phyloP scores from a whole-genome alignment of 2,329 filamentous ascomycete genomes.

The Rutstroemia sp. region DNA sequence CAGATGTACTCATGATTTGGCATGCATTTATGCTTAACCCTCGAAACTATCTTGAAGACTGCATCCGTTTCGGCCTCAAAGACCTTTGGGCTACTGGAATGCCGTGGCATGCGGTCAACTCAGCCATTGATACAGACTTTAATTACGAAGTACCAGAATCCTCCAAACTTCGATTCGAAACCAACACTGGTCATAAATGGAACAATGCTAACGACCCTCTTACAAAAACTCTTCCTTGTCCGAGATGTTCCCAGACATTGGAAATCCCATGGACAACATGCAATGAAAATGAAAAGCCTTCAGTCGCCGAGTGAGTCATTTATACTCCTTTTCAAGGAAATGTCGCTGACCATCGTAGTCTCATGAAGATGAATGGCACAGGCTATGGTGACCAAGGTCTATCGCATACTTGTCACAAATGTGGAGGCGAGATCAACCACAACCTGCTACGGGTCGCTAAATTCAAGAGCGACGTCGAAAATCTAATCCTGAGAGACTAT shows the following conservation, averaged over 20 bases:
- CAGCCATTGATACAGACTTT: conserved; percentile 52
- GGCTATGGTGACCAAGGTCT: conserved; percentile 58
- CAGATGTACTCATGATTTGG: conserved; percentile 73
- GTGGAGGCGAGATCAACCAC: conserved; percentile 44
- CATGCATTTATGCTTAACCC: conserved; percentile 76
- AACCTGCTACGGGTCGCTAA: conserved; percentile 53
- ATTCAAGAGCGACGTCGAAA: conserved; percentile 49
- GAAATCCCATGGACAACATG: conserved; percentile 55
- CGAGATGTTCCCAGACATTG: conserved; percentile 39
- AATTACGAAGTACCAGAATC: conserved; percentile 43
- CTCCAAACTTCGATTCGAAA: conserved; percentile 41
- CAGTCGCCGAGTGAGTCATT: conserved; percentile 27
- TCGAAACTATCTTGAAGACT: conserved; percentile 66
- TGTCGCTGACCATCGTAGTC: conserved; percentile 12
- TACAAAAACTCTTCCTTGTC: conserved; percentile 46
- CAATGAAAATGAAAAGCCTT: conserved; percentile 31
- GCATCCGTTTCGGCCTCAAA: conserved; percentile 48
- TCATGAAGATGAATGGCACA: conserved; percentile 34
- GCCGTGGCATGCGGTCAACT: conserved; percentile 56
- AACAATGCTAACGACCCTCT: conserved; percentile 46
- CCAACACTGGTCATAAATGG: conserved; percentile 47
- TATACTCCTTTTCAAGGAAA: conserved; percentile 2
- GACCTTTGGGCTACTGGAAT: conserved; percentile 55
- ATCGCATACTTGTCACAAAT: conserved; percentile 41
- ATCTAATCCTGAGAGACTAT: conserved; percentile 37